These are phyloP conservation scores for Castanopsis chinensis DNA, from an alignment of 306 rosid genomes.

Conservation along the genomic window DNA sequence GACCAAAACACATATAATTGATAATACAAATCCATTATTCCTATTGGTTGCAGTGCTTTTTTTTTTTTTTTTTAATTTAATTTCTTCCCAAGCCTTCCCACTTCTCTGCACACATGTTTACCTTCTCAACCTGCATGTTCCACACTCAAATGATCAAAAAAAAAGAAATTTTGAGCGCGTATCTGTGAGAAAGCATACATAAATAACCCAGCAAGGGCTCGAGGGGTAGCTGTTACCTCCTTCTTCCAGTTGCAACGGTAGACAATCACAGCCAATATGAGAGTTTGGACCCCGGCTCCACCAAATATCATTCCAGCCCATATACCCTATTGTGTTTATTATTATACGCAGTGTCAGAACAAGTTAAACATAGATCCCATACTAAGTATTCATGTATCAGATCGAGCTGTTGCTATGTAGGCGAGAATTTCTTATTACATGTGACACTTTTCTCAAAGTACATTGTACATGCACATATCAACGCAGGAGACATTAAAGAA, in stretches of 20 bases:
- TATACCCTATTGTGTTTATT: conserved; percentile 42
- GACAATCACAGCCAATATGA: conserved; percentile 44
- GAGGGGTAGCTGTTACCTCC: conserved; percentile 34
- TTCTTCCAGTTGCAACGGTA: conserved; percentile 62
- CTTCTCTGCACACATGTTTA: conserved; percentile 30
- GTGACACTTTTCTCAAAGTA: too few species aligned
- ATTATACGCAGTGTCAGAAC: not conserved
- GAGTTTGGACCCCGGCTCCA: conserved; percentile 55
- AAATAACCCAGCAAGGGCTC: too few species aligned
- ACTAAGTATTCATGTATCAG: too few species aligned
- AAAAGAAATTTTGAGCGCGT: not conserved
- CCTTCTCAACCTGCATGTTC: conserved; percentile 49
- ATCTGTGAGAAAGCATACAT: not conserved
- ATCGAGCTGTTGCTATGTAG: too few species aligned
- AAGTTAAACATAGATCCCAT: too few species aligned
- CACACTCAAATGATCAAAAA: not conserved
- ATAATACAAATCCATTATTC: too few species aligned
- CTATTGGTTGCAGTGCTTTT: too few species aligned
- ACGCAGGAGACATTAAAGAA: too few species aligned
- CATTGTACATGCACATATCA: too few species aligned
- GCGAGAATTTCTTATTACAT: too few species aligned
- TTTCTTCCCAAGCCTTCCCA: conserved; percentile 23
- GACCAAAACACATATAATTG: too few species aligned
- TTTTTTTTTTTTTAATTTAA: not conserved
- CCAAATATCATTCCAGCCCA: conserved; percentile 75